Evolutionary conservation across 2,329 filamentous ascomycete species (phyloP), one percentile per base, ranked within the genome.

Genomic region (Simplicillium aogashimaense): DNA sequence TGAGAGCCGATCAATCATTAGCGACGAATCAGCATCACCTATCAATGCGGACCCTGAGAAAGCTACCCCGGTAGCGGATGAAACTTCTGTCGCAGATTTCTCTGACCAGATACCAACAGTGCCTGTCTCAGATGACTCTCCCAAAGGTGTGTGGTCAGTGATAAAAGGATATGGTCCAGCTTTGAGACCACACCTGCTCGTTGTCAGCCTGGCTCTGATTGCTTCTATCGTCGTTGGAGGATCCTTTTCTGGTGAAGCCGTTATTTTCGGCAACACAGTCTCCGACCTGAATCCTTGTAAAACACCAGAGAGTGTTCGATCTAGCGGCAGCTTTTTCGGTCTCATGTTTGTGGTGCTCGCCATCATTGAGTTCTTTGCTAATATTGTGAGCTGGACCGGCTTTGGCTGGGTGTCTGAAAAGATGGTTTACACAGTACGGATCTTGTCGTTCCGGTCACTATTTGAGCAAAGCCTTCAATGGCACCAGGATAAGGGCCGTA

Each of bases 401-500:
- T 69, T 71, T 64, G 48, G 54, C 32, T 50, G 47, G 35, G 41
- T 52, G 10, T 72, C 78, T 1, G 77, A 83, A 51, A 71, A 76
- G 43, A 58, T 81, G 2, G 64, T 82, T 1, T 76, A 75, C 53
- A 68, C 64, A 20, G 68, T 79, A 11, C 66, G 77, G 39, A 67
- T 77, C 3, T 51, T 78, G 2, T 77, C 75, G 0, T 72, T 83
- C 48, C 69, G 75, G 3, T 71, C 76, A 0, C 59, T 82, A 1
- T 68, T 83, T 32, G 65, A 73, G 39, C 78, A 82, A 56, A 74
- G 79, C 50, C 60, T 81, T 30, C 68, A 80, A 45, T 85, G 79
- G 79, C 79, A 83, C 48, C 72, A 82, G 50, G 76, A 75, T 0
- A 65, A 72, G 13, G 68, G 66, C 7, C 69, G 78, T 16, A 76